Base-by-base conservation (phyloP, 2,329 filamentous ascomycete species). In the Beauveria bassiana region DNA sequence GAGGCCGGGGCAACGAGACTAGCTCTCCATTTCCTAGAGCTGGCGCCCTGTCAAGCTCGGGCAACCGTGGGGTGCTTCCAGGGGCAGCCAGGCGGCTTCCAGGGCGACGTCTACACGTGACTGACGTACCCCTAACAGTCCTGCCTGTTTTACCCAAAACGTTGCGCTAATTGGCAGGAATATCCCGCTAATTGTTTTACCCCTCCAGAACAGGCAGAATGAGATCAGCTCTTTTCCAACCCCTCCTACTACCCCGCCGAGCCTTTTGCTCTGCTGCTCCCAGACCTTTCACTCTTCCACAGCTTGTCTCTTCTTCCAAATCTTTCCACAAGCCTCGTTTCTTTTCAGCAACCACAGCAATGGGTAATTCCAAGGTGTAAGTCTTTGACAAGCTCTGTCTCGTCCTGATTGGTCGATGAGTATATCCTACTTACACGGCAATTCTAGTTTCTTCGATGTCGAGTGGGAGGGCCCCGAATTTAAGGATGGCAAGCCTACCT, bases 401-500 rank as follows among this genome's bases (percentile, higher is more conserved):
- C 22, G 28, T 20, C 7, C n/a, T 40, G 16, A 4, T 24, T 20
- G 50, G 28, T 49, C 14, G 9, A 34, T 31, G 28, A 2, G 6
- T 22, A 31, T 16, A 7, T 12, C 22, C 56, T 59, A 54, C 70
- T 73, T 52, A 72, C 63, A 64, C 62, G 22, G 62, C 50, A 45
- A 54, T 47, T 57, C 63, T 64, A 86, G 82, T 71, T 90, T 79
- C 81, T 92, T 93, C 80, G 88, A 93, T 66, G 72, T 89, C 65
- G 74, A 81, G 73, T 91, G 88, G 88, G 80, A 86, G 73, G 90
- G 89, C 67, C 89, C 89, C 66, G 80, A 86, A 73, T 69, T 96
- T 68, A 79, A 89, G 73, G 78, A 81, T 74, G 78, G 77, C 73
- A 74, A 74, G 64, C 76, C 82, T 68, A 88, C 85, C 66, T 67